Evolutionary conservation across 139 green algal genomes (phyloP).

Genomic region (Chlorella vulgaris): DNA sequence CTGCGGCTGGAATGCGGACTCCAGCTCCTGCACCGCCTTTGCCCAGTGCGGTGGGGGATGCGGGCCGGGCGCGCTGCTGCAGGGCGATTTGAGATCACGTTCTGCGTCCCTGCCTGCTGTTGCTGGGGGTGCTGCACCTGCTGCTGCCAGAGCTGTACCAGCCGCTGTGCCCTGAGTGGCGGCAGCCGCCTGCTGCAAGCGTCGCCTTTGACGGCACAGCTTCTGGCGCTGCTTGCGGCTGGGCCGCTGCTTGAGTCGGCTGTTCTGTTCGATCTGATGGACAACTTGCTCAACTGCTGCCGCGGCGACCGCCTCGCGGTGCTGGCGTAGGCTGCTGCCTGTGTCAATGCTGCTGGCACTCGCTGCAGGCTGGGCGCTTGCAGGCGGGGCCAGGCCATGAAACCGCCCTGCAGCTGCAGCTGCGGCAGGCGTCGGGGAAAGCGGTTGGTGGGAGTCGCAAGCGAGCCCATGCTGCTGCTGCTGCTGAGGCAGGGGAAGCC

Average conservation of each 20-base stretch:
- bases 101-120: not conserved
- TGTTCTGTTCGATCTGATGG: conserved; percentile 11
- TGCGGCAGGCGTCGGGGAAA: not conserved
- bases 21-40: not conserved
- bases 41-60: not conserved
- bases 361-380: not conserved
- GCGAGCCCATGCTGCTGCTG: conserved; percentile 11
- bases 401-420: not conserved
- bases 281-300: conserved; percentile 19
- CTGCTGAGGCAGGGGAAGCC: too few species aligned
- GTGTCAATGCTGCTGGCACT: conserved; percentile 4
- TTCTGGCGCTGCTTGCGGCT: conserved; percentile 34
- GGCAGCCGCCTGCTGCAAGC: not conserved
- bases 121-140: not conserved
- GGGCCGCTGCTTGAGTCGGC: not conserved
- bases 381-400: not conserved
- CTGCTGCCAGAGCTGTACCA: not conserved
- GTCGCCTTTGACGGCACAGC: not conserved
- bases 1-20: conserved; percentile 11
- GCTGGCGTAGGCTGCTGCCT: conserved; percentile 16
- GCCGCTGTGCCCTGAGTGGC: not conserved
- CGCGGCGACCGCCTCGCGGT: not conserved
- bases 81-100: not conserved
- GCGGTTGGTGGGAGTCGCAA: too few species aligned
- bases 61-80: not conserved